Evolutionary conservation across 352 stramenopile genomes (phyloP), one percentile per base, ranked within the genome.

Genomic region (Globisporangium canariense): DNA sequence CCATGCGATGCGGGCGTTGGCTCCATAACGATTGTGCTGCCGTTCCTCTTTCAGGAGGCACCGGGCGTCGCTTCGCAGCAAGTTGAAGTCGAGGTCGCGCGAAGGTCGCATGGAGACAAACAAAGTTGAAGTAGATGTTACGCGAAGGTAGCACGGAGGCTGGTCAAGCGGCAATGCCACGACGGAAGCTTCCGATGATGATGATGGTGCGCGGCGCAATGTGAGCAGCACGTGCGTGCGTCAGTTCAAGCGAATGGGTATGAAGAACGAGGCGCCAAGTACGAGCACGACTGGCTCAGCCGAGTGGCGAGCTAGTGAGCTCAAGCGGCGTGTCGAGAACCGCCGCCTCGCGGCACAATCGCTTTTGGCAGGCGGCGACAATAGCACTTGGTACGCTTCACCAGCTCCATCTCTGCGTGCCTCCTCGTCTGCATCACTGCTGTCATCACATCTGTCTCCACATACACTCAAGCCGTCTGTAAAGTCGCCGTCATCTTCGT

Each of bases 251-350:
- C 28, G 28, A 40, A 40, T 40, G 50, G 50, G 36, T 1, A 56
- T 56, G 50, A 56, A 56, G 50, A 56, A 18, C 14, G 28, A 41
- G 7, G 32, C 6, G 16, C 16, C 50, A 20, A 41, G 13, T 56
- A 14, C 49, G 13, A 34, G 13, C 18, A 36, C 36, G 40, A 25
- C 36, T 47, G 34, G 28, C 14, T 62, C 54, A 53, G 32, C 57
- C 16, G 69, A 59, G 22, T 74, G 70, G 60, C 78, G 78, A n/a
- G 79, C 79, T 32, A 70, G 58, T 3, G 79, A 91, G 67, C 68
- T 89, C 45, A 67, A 69, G 30, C 66, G 77, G 5, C 81, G 78
- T 14, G 66, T 81, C 18, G 76, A 71, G 20, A 91, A 91, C 60
- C 72, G 76, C 3, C 67, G 65, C 13, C 58, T 25, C 18, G 59